Evolutionary conservation across 2,329 filamentous ascomycete genomes (phyloP), one percentile per base, ranked within the genome.

Genomic region (Paecilomyces fulvus): DNA sequence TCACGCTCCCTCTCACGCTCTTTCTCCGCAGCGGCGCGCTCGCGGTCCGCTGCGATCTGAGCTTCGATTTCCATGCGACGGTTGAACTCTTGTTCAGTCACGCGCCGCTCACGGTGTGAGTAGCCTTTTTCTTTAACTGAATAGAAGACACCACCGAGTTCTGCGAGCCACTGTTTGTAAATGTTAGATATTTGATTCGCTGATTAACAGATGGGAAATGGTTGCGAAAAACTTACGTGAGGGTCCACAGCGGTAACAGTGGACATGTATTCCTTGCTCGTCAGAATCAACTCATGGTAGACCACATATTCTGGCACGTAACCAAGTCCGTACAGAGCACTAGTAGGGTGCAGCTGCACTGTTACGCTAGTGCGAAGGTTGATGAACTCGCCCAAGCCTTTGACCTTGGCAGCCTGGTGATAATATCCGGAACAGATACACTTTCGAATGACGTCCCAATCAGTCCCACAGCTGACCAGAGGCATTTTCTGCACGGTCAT

Each of bases 391-490:
- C 94, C 94, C 14, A 96, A 90, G 2, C 94, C 95, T 75, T 95
- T 95, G 61, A 95, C 91, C 66, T 92, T 91, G 30, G 94, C 94
- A 5, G 94, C 94, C 76, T 99, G 94, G 68, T 97, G 92, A 75
- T 97, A 99, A 78, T 96, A 99, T 11, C 94, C 94, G 0, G 89
- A 91, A 77, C 95, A 99, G 68, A 99, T 96, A 71, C 92, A 97
- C 73, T 94, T 92, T 60, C 94, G 86, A 56, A 97, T 90, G 9
- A 95, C 79, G 70, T 99, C 95, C 89, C 94, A 96, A 75, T 99
- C 95, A 49, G 92, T 97, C 30, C 94, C 94, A 67, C 92, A 96
- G 72, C 88, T 92, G 49, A 85, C 78, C 64, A 97, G 82, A 54
- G 82, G 73, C 91, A 99, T 94, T 71, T 94, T 92, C 71, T 95